Evolutionary conservation across 305 asterid species (phyloP).

Genomic region (Fraxinus ornus): DNA sequence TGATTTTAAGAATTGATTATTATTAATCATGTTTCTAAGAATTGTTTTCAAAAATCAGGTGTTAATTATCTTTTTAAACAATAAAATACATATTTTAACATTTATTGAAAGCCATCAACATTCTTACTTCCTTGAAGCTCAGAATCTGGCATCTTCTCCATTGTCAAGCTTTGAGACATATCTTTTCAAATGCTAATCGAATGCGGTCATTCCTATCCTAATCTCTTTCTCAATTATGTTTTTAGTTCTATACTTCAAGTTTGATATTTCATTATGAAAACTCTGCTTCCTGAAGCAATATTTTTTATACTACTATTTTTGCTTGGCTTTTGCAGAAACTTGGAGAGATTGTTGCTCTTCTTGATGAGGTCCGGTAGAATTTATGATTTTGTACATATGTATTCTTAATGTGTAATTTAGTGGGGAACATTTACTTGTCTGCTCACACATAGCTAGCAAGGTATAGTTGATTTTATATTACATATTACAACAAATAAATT

Average conservation of each 20-base stretch:
- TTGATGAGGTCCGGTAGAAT: conserved; percentile 90
- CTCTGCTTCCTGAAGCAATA: conserved; percentile 24
- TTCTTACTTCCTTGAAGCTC: conserved; percentile 11
- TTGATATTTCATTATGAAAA: background rate
- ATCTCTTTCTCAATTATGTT: background rate
- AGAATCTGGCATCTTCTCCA: conserved; percentile 17
- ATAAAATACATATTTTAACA: too few relatives aligned
- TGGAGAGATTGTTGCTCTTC: conserved; percentile 96
- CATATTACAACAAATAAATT: too few relatives aligned
- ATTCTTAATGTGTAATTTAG: background rate
- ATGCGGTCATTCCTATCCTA: background rate
- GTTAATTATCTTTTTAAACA: too few relatives aligned
- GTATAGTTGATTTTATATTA: too few relatives aligned
- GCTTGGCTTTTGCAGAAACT: conserved; percentile 71
- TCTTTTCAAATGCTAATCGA: background rate
- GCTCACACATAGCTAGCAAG: background rate
- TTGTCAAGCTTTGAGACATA: conserved; percentile 12
- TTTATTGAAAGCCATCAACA: background rate
- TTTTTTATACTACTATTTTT: conserved; percentile 24
- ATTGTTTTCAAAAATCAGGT: too few relatives aligned
- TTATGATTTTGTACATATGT: background rate
- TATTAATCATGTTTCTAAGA: too few relatives aligned
- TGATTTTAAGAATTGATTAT: too few relatives aligned
- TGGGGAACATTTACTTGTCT: background rate
- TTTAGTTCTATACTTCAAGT: conserved; percentile 12